Conservation (phyloP, 345 rosid genomes). For the Gossypium bickii region DNA sequence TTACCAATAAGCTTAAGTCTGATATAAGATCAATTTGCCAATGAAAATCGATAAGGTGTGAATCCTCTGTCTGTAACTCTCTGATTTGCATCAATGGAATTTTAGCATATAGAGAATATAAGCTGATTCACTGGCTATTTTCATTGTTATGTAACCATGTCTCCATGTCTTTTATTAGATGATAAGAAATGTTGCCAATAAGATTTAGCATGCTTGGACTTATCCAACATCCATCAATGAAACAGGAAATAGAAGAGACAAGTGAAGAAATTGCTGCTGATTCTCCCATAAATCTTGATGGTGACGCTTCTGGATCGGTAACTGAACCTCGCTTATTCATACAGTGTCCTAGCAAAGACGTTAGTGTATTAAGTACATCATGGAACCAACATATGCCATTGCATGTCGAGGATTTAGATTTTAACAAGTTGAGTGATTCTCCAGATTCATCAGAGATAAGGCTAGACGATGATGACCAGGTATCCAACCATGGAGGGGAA, state of each 20-base stretch:
- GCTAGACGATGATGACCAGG: constrained; percentile 21
- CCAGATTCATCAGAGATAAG: constrained; percentile 19
- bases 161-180: background rate
- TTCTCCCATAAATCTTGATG: constrained; percentile 26
- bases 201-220: background rate
- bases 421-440: constrained; percentile 25
- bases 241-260: constrained; percentile 50
- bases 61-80: background rate
- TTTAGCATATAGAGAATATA: background rate
- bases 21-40: background rate
- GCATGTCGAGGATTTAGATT: constrained; percentile 21
- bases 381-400: constrained; percentile 10
- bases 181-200: background rate
- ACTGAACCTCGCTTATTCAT: constrained; percentile 14
- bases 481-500: constrained; percentile 1
- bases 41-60: background rate
- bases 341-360: background rate
- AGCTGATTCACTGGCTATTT: background rate
- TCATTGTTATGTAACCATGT: background rate
- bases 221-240: background rate
- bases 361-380: constrained; percentile 10
- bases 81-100: background rate
- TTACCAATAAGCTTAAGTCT: background rate
- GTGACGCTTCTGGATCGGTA: background rate
- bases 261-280: constrained; percentile 24